Evolutionary conservation across 257 asterid genomes (phyloP).

Genomic region (Galeopsis tetrahit): DNA sequence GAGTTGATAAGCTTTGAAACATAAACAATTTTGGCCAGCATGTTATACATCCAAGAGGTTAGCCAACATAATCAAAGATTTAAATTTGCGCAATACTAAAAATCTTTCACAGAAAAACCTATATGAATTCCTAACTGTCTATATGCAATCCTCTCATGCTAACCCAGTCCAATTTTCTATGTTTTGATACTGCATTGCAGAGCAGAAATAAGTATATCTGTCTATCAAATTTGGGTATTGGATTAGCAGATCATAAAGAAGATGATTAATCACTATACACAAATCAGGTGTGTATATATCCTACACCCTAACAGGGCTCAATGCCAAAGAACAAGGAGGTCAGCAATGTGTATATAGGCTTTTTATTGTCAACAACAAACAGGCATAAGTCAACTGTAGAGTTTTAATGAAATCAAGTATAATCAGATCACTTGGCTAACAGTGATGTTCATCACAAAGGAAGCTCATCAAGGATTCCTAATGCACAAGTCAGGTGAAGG

Average conservation of each 20-base stretch:
- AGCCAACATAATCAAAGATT: constrained; percentile 24
- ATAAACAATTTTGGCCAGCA: constrained; percentile 14
- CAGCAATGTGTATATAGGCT: constrained; percentile 17
- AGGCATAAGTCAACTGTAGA: constrained; percentile 10
- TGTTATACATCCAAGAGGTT: constrained; percentile 28
- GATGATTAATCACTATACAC: constrained; percentile 22
- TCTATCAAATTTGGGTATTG: constrained; percentile 13
- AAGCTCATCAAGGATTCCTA: constrained; percentile 17
- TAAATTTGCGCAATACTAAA: not conserved
- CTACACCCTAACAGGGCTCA: not conserved
- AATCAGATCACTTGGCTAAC: constrained; percentile 17
- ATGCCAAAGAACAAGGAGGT: constrained; percentile 23
- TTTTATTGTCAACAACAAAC: constrained; percentile 15
- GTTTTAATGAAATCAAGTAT: not conserved
- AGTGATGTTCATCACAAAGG: not conserved
- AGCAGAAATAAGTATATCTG: constrained; percentile 1
- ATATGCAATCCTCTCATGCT: constrained; percentile 1
- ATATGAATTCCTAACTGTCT: constrained; percentile 8
- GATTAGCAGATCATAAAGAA: constrained; percentile 9
- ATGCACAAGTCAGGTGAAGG: constrained; percentile 21
- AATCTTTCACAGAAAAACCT: constrained; percentile 6
- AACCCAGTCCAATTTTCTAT: constrained; percentile 26
- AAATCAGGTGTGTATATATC: not conserved
- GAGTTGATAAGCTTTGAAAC: constrained; percentile 26
- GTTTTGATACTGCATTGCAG: constrained; percentile 6